phyloP scores from a whole-genome alignment of 1,284 basidiomycete genomes.

The Irpex rosettiformis region DNA sequence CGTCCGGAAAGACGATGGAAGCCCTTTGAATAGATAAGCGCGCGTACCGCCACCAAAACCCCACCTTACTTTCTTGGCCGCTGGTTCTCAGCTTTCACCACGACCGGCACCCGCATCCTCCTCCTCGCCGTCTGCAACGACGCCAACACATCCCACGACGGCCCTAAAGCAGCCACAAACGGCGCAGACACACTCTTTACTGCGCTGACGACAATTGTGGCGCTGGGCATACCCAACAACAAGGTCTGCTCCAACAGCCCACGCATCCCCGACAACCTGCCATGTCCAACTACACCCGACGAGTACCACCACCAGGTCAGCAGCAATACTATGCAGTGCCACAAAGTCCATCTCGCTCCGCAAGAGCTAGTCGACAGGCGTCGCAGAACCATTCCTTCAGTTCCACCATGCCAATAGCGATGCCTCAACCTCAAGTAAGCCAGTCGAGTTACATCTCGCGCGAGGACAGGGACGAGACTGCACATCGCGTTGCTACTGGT shows the following conservation, averaged over 20 bases:
- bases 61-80: background rate
- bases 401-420: constrained; percentile 16
- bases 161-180: background rate
- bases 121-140: background rate
- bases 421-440: constrained; percentile 16
- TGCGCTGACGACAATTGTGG: background rate
- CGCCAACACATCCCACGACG: background rate
- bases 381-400: constrained; percentile 26
- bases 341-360: constrained; percentile 38
- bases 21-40: constrained; percentile 1
- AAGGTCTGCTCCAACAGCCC: constrained; percentile 1
- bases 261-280: constrained; percentile 7
- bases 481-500: constrained; percentile 69
- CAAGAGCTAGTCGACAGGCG: constrained; percentile 21
- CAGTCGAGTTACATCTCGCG: constrained; percentile 24
- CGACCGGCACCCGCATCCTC: background rate
- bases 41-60: constrained; percentile 4
- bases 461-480: constrained; percentile 50
- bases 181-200: background rate
- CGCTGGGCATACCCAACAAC: background rate
- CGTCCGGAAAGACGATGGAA: background rate
- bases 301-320: constrained; percentile 32
- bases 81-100: background rate
- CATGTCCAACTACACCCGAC: constrained; percentile 36
- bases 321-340: constrained; percentile 46